Percentiles rank a stretch among this genome's conserved stretches.
Conservation (phyloP, 768 basidiomycete genomes). For the Lactarius hatsudake region DNA sequence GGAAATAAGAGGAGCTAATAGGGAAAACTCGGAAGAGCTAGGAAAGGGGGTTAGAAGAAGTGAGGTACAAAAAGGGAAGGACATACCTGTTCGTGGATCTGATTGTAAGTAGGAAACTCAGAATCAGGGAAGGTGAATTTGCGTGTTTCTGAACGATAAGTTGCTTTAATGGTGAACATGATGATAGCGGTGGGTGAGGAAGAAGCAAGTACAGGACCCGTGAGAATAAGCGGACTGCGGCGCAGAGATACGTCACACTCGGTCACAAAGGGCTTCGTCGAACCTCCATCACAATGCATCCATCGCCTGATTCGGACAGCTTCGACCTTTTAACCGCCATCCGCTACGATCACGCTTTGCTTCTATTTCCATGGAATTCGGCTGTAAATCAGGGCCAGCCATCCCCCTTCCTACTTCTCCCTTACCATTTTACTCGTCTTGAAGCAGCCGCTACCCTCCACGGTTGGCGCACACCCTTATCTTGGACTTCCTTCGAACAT, state of each 20-base stretch:
- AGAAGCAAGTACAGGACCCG: constrained; percentile 23
- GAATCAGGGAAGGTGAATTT: constrained; percentile 55
- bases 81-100: constrained; percentile 60
- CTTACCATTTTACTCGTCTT: constrained; percentile 61
- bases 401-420: constrained; percentile 60
- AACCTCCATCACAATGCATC: not conserved
- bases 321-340: constrained; percentile 50
- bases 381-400: constrained; percentile 45
- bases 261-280: not conserved
- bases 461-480: constrained; percentile 45
- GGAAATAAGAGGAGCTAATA: constrained; percentile 54
- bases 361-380: constrained; percentile 53
- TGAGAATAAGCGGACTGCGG: not conserved
- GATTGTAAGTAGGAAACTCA: constrained; percentile 61
- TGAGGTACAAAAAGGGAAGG: not conserved
- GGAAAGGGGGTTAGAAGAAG: constrained; percentile 10
- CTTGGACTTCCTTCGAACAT: constrained; percentile 40
- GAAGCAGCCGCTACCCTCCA: constrained; percentile 48
- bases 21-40: constrained; percentile 74
- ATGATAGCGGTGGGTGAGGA: constrained; percentile 40
- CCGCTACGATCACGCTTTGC: constrained; percentile 54
- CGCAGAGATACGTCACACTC: not conserved
- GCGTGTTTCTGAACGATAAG: constrained; percentile 66
- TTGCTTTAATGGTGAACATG: constrained; percentile 81
- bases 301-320: not conserved